Conservation (phyloP, 352 stramenopile species). For the Phytophthora aleatoria region DNA sequence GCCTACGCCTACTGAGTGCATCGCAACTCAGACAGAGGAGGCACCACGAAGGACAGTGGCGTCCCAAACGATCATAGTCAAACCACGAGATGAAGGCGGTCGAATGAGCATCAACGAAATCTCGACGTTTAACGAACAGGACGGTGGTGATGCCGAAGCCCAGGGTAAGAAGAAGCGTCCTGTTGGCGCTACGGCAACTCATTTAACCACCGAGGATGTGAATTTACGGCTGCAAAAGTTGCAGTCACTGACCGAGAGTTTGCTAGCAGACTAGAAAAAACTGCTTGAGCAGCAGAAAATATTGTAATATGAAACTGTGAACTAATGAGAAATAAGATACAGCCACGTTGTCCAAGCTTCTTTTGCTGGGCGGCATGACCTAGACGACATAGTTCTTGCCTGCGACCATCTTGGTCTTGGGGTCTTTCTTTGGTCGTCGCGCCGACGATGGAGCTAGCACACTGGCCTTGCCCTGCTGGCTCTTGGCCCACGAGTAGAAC, state of each 20-base stretch:
- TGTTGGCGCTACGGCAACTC: constrained; percentile 1
- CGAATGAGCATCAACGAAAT: constrained; percentile 45
- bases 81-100: constrained; percentile 5
- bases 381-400: constrained; percentile 80
- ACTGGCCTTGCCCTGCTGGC: constrained; percentile 44
- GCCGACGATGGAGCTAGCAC: constrained; percentile 23
- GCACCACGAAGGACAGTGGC: constrained; percentile 11
- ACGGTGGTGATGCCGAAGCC: background rate
- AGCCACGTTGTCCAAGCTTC: background rate
- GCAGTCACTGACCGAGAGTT: constrained; percentile 61
- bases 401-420: constrained; percentile 49
- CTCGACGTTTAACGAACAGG: background rate
- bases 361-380: background rate
- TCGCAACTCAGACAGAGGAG: constrained; percentile 31
- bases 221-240: constrained; percentile 50
- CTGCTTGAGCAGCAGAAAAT: background rate
- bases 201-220: constrained; percentile 37
- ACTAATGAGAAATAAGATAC: constrained; percentile 34
- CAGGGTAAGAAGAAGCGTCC: constrained; percentile 1
- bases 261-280: constrained; percentile 49
- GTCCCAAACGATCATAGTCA: constrained; percentile 24
- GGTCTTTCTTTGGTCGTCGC: constrained; percentile 21
- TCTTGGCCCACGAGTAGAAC: constrained; percentile 89
- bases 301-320: constrained; percentile 28
- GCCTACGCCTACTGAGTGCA: constrained; percentile 10